A percentile compares a stretch with the other conserved stretches of the same genome.
Conservation (phyloP, 192 early-diverging fungal genomes). For the Backusella mclennaniae region DNA sequence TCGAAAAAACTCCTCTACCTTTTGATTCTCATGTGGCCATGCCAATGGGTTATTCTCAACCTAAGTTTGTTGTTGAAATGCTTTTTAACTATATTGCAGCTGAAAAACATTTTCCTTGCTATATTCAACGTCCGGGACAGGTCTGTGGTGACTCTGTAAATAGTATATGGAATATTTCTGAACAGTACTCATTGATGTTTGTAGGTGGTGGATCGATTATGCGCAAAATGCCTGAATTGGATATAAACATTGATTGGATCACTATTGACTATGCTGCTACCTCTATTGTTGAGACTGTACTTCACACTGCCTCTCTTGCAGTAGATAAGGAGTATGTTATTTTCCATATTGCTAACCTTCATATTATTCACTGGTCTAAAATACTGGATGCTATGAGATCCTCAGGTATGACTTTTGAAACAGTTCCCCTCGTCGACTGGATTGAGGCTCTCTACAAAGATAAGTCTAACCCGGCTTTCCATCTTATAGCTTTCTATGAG, state of each 20-base stretch:
- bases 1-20: constrained; percentile 18
- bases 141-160: background rate
- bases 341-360: constrained; percentile 29
- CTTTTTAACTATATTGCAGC: constrained; percentile 16
- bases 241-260: constrained; percentile 26
- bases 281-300: constrained; percentile 22
- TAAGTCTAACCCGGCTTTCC: constrained; percentile 21
- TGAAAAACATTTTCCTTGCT: constrained; percentile 18
- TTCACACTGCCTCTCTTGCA: background rate
- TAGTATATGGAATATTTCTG: constrained; percentile 31
- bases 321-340: background rate
- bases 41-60: constrained; percentile 32
- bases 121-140: constrained; percentile 31
- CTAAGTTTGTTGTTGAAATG: constrained; percentile 30
- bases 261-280: constrained; percentile 19
- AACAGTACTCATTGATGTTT: constrained; percentile 21
- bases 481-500: constrained; percentile 14
- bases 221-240: background rate
- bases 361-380: constrained; percentile 12
- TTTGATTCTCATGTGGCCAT: constrained; percentile 12
- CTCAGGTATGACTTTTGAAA: constrained; percentile 18
- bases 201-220: constrained; percentile 4
- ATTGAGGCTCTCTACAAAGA: constrained; percentile 7
- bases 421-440: constrained; percentile 13
- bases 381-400: constrained; percentile 6